Evolutionary conservation across 129 eudicot genomes (phyloP), one percentile per base, ranked within the genome.

Genomic region (Flaveria linearis): DNA sequence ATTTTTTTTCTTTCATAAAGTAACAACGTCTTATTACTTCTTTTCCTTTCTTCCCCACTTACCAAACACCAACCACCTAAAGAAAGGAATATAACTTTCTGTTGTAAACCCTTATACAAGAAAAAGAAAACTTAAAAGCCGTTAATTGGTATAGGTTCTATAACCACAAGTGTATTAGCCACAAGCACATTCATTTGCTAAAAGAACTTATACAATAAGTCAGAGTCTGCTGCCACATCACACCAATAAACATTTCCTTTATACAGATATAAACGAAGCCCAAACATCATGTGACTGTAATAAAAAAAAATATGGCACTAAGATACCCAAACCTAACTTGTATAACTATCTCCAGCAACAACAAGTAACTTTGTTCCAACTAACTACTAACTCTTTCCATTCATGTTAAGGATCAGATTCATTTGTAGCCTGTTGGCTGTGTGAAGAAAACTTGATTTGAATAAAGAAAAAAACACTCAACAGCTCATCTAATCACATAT

Each of bases 71-170:
- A 71, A 63, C 65, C 60, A 5, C 16, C 25, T 62, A 63, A 72
- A 79, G 83, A 49, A 79, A 63, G 68, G 78, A 79, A 79, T 72
- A 26, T 39, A 72, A 51, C 68, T 79, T 61, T 79, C 39, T 11
- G 7, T 36, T 12, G 3, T 36, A 62, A 79, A 62, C 30, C 65
- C 67, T 49, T 71, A 57, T 79, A 10, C 53, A 60, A 70, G 77
- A 15, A 43, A 79, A 61, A 14, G 41, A 49, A 61, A 62, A 45
- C 72, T 49, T 49, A 46, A 17, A 49, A 22, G 25, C 7, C 20
- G 16, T 52, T 80, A 15, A 12, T 53, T 17, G 22, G 22, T 45
- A 61, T 68, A 63, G 62, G 25, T 28, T 42, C 13, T 43, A 53
- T 18, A 55, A 28, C 50, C 63, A 78, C 60, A 69, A 55, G 70